Conservation (phyloP, 371 early-diverging fungal genomes). For the Batkoa obscura region DNA sequence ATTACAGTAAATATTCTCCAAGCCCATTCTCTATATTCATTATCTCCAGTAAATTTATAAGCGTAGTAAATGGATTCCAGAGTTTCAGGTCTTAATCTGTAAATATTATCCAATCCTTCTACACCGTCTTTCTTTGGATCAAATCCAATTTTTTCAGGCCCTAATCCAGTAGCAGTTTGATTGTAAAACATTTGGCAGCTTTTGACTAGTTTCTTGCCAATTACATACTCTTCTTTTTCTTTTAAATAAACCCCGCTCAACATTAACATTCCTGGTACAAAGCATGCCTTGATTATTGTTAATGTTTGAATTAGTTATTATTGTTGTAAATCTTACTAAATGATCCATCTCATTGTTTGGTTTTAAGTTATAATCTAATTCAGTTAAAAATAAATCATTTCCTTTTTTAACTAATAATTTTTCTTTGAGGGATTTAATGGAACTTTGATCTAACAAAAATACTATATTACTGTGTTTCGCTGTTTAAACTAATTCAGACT, state of each 20-base stretch:
- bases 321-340: background rate
- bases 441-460: background rate
- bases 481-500: background rate
- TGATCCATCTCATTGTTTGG: background rate
- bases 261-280: conserved; percentile 49
- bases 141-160: background rate
- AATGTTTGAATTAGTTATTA: background rate
- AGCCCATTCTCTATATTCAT: conserved; percentile 47
- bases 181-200: conserved; percentile 39
- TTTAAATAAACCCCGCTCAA: conserved; percentile 25
- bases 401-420: background rate
- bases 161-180: conserved; percentile 4
- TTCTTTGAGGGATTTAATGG: background rate
- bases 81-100: conserved; percentile 24
- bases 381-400: background rate
- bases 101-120: background rate
- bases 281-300: conserved; percentile 20
- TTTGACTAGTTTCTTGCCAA: conserved; percentile 26
- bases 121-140: background rate
- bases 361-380: background rate
- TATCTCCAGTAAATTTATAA: conserved; percentile 52
- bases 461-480: background rate
- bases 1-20: conserved; percentile 17
- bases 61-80: conserved; percentile 54
- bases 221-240: conserved; percentile 1